A percentile compares a stretch with the other conserved stretches of the same genome.
Evolutionary conservation across 2,329 filamentous ascomycete genomes (phyloP).

Genomic region (Pseudohalonectria lignicola): DNA sequence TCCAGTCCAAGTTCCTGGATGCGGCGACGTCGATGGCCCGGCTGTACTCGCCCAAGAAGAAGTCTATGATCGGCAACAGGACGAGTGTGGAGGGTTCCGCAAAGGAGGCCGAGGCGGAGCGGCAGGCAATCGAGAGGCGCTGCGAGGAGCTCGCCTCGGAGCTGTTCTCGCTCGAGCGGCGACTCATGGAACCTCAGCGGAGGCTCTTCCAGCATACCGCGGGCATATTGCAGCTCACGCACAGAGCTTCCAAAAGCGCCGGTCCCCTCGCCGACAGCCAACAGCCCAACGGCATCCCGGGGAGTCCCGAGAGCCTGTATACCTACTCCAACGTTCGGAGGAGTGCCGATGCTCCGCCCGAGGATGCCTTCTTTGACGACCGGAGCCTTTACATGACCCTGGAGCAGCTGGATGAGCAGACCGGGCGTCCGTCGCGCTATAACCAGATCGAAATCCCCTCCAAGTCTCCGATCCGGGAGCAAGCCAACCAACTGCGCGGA

Average conservation of each 20-base stretch:
- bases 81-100: constrained; percentile 35
- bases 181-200: constrained; percentile 62
- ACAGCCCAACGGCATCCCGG: constrained; percentile 46
- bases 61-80: constrained; percentile 37
- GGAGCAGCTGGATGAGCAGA: constrained; percentile 47
- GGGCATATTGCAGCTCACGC: constrained; percentile 81
- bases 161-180: constrained; percentile 68
- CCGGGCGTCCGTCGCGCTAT: constrained; percentile 19
- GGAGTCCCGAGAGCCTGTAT: constrained; percentile 68
- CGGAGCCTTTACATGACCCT: constrained; percentile 60
- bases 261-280: background rate
- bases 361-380: constrained; percentile 64
- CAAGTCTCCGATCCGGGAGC: constrained; percentile 44
- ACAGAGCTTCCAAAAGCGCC: constrained; percentile 55
- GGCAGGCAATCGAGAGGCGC: constrained; percentile 62
- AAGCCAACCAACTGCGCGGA: constrained; percentile 36
- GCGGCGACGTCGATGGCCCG: constrained; percentile 79
- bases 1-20: constrained; percentile 91
- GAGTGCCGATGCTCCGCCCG: constrained; percentile 33
- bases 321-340: constrained; percentile 51
- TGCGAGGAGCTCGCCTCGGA: constrained; percentile 79
- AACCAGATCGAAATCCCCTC: constrained; percentile 45
- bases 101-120: constrained; percentile 61
- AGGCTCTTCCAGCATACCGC: constrained; percentile 82
- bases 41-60: constrained; percentile 57